These are phyloP conservation scores for Symbiodinium pilosum DNA, from an alignment of 73 alveolate species.

Conservation along the genomic window DNA sequence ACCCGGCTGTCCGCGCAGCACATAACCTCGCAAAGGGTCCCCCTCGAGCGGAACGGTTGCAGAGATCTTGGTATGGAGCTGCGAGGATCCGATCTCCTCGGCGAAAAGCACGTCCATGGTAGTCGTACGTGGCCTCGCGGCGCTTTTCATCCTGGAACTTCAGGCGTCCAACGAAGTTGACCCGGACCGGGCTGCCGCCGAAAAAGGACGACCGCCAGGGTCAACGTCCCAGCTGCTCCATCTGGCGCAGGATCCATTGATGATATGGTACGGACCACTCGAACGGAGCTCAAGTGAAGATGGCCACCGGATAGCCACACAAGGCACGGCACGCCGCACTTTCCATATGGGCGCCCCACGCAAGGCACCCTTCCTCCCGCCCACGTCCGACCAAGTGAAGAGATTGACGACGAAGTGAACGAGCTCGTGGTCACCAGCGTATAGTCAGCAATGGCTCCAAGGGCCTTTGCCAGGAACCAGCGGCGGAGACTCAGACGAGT, in stretches of 20 bases:
- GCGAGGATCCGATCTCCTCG: not conserved
- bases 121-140: conserved; percentile 26
- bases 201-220: not conserved
- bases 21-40: conserved; percentile 9
- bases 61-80: not conserved
- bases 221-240: conserved; percentile 11
- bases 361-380: conserved; percentile 4
- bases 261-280: conserved; percentile 64
- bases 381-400: not conserved
- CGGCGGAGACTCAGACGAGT: not conserved
- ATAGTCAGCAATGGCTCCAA: conserved; percentile 27
- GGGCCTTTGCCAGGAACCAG: not conserved
- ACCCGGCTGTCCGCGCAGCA: conserved; percentile 38
- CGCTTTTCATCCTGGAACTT: conserved; percentile 84
- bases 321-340: not conserved
- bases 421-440: conserved; percentile 19
- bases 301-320: not conserved
- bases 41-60: conserved; percentile 23
- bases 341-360: not conserved
- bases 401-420: conserved; percentile 26
- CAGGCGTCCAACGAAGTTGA: conserved; percentile 46
- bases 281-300: conserved; percentile 50
- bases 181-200: not conserved
- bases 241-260: not conserved
- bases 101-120: conserved; percentile 62